A percentile compares a stretch with the other conserved stretches of the same genome.
These are phyloP conservation scores for Tephrocybe sp. DNA, from an alignment of 768 basidiomycete species.

Conservation along the genomic window DNA sequence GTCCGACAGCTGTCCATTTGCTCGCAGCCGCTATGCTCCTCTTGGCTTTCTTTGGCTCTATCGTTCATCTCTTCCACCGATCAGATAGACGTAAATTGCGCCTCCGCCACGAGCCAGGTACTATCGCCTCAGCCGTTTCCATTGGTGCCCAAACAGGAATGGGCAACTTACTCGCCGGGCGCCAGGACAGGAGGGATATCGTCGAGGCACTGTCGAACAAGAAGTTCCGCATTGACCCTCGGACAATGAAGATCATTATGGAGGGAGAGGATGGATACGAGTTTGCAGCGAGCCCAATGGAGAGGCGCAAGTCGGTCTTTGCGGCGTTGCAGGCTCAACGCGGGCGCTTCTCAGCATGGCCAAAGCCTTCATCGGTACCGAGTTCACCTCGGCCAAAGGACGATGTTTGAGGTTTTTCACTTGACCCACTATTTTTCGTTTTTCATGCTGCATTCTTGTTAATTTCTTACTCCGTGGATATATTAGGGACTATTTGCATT, in stretches of 20 bases:
- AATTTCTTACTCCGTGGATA: too few relatives aligned
- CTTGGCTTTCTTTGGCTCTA: constrained; percentile 40
- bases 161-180: constrained; percentile 42
- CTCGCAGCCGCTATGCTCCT: constrained; percentile 41
- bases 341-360: constrained; percentile 8
- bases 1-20: constrained; percentile 41
- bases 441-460: too few relatives aligned
- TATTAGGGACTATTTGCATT: too few relatives aligned
- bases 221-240: constrained; percentile 51
- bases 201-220: constrained; percentile 38
- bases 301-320: constrained; percentile 34
- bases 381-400: constrained; percentile 3
- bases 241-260: constrained; percentile 52
- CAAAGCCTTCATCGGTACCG: constrained; percentile 7
- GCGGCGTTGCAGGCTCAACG: constrained; percentile 27
- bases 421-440: too few relatives aligned
- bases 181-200: constrained; percentile 40
- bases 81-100: constrained; percentile 41
- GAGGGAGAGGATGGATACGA: constrained; percentile 52
- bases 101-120: constrained; percentile 49
- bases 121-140: constrained; percentile 56
- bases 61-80: constrained; percentile 49
- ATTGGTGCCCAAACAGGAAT: constrained; percentile 53
- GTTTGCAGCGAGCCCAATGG: constrained; percentile 32
- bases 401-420: constrained; percentile 2